Base-by-base conservation (phyloP, 352 stramenopile genomes). In the Phytophthora nicotianae region DNA sequence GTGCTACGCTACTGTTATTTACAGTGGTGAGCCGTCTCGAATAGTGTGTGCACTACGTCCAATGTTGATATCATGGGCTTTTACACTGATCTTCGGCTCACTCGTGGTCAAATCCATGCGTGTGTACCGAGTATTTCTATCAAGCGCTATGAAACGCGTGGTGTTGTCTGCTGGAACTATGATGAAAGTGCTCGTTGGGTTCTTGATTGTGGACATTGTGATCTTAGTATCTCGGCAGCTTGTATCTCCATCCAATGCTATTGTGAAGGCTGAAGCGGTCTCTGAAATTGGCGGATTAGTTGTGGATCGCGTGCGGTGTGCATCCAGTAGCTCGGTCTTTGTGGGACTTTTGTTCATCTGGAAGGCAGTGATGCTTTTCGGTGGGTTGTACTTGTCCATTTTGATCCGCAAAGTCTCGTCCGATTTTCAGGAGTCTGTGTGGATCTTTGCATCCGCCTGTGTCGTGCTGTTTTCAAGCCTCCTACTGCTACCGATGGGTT, bases 351-450 rank as follows among this genome's bases (percentile, higher is more conserved):
- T 75, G 16, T 65, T 84, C 43, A 75, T 81, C 47, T 84, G 69
- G 69, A 84, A 84, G 50, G 66, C 66, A 4, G 49, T 78, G 20
- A 55, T 86, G 50, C 50, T 83, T 3, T 70, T 74, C 5, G 27
- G 61, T 0, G 75, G 75, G 3, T 43, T 83, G n/a, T 81, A 75
- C 24, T n/a, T 84, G 21, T 79, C 72, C 6, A 81, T 87, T 37
- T 59, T 81, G 20, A 82, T 87, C 56, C 77, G 74, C 42, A 76
- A 86, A 13, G 71, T 80, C 1, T 77, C 70, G 17, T 64, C 55
- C 3, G 74, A 86, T 33, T 86, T 86, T 26, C 77, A 86, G 33
- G 77, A 86, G 38, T 76, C 72, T 5, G 59, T 82, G 10, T 83
- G 74, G 74, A 86, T 86, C 17, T 81, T 86, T n/a, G 61, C 74